Conservation (phyloP, 805 yeast species). For the Sugiyamaella smithiae region DNA sequence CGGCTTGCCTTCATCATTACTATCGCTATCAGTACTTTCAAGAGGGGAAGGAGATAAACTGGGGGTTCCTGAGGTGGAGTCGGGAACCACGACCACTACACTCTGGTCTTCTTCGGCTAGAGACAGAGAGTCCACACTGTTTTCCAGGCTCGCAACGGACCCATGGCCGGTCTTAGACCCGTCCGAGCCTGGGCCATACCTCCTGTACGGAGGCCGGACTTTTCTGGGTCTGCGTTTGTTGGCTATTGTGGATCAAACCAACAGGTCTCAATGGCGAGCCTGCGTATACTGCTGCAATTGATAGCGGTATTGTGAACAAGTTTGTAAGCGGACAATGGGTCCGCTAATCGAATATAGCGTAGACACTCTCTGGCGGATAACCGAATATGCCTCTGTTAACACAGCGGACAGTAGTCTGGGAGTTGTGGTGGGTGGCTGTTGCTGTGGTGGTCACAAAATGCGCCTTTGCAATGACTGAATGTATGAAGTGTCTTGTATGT, state of each 20-base stretch:
- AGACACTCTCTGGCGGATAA: neutral
- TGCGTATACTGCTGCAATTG: neutral
- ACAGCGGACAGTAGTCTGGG: no score
- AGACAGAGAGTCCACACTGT: constrained; percentile 1
- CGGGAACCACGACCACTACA: constrained; percentile 9
- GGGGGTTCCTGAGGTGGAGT: neutral
- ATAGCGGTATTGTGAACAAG: neutral
- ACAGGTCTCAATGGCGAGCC: neutral
- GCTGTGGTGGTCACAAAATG: no score
- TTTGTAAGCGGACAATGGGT: no score
- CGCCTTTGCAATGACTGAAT: no score
- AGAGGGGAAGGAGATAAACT: neutral
- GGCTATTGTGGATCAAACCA: constrained; percentile 50
- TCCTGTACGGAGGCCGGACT: constrained; percentile 71
- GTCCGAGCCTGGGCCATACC: constrained; percentile 51
- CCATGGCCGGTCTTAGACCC: constrained; percentile 10
- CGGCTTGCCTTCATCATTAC: neutral
- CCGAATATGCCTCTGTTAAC: neutral
- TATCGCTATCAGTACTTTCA: constrained; percentile 2
- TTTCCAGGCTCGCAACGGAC: constrained; percentile 10
- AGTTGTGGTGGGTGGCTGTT: no score
- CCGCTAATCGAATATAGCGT: no score
- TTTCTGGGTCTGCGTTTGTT: constrained; percentile 86
- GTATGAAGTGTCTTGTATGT: no score
- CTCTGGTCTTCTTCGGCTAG: constrained; percentile 5